Evolutionary conservation across 1,284 basidiomycete species (phyloP).

Genomic region (Peniophora sp.): DNA sequence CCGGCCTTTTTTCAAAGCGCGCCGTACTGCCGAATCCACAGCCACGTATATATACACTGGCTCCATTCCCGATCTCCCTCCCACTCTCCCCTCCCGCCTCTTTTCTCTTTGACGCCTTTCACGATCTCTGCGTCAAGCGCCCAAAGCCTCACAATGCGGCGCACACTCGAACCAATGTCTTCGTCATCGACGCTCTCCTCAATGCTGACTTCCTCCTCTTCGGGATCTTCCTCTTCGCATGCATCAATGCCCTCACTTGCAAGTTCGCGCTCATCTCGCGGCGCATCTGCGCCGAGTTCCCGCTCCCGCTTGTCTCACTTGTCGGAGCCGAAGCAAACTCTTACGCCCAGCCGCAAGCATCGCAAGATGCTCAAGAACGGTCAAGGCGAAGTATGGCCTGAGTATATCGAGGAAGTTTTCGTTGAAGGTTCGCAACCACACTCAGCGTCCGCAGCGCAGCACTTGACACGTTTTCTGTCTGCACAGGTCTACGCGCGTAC

Average conservation of each 20-base stretch:
- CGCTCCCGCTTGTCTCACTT: conserved; percentile 15
- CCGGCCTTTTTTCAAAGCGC: no score
- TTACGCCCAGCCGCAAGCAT: conserved; percentile 74
- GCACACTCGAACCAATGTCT: background rate
- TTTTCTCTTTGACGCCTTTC: background rate
- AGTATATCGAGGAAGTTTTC: conserved; percentile 64
- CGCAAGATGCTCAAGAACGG: conserved; percentile 77
- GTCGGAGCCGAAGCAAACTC: conserved; percentile 15
- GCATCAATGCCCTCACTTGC: background rate
- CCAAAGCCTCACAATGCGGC: background rate
- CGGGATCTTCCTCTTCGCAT: conserved; percentile 13
- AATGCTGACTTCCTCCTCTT: conserved; percentile 12
- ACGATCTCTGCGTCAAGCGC: background rate
- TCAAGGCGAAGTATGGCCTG: conserved; percentile 75
- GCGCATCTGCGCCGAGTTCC: conserved; percentile 15
- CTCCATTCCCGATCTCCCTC: conserved; percentile 11
- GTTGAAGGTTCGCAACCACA: conserved; percentile 47
- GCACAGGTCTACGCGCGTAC: conserved; percentile 62
- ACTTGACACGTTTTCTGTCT: conserved; percentile 7
- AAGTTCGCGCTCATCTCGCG: conserved; percentile 14
- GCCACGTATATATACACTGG: conserved; percentile 3
- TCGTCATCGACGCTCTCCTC: conserved; percentile 10
- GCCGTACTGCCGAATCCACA: no score
- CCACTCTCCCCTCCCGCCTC: conserved; percentile 13
- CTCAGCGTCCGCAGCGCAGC: conserved; percentile 2